phyloP scores from a whole-genome alignment of 2,329 filamentous ascomycete genomes.

The Paraphoma chrysanthemicola region DNA sequence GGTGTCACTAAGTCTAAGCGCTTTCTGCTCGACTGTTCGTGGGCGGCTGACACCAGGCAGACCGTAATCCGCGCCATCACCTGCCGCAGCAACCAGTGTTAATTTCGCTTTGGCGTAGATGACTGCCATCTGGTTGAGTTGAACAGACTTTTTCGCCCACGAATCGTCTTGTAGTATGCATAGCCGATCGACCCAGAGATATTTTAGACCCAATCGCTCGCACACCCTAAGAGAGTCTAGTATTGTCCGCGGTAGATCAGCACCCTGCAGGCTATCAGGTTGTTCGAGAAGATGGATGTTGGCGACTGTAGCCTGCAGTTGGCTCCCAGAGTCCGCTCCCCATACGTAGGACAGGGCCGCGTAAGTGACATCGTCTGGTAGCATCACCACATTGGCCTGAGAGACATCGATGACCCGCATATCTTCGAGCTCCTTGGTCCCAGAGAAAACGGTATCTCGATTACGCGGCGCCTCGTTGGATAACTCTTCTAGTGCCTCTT shows the following conservation, averaged over 20 bases:
- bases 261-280: neutral
- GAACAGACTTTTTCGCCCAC: neutral
- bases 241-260: neutral
- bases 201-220: neutral
- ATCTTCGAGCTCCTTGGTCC: neutral
- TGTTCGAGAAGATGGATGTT: neutral
- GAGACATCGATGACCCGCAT: neutral
- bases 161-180: neutral
- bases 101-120: neutral
- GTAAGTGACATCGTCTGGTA: neutral
- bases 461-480: neutral
- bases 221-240: neutral
- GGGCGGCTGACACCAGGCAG: neutral
- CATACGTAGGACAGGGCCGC: neutral
- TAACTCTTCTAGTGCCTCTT: neutral
- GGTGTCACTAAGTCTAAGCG: neutral
- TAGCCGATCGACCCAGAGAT: neutral
- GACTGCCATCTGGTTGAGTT: neutral
- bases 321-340: neutral
- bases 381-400: neutral
- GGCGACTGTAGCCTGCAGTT: neutral
- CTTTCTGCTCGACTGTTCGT: neutral
- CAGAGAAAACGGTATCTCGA: neutral
- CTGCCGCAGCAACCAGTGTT: neutral
- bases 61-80: neutral